Evolutionary conservation across 2,329 filamentous ascomycete species (phyloP).

Genomic region (Madurella mycetomatis): DNA sequence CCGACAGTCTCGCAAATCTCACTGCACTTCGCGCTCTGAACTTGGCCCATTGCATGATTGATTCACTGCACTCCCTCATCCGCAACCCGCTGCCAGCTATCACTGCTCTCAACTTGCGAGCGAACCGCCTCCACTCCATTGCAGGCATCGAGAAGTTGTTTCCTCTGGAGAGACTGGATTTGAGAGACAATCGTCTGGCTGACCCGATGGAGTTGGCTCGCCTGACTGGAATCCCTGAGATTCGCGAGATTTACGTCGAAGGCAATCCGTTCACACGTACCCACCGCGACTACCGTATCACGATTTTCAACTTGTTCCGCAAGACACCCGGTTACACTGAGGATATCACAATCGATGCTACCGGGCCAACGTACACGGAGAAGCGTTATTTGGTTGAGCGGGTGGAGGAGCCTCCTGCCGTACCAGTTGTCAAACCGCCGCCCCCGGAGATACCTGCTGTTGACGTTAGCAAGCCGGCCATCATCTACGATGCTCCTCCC

Average conservation of each 20-base stretch:
- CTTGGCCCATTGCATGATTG: constrained; percentile 96
- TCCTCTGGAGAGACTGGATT: constrained; percentile 82
- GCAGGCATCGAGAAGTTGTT: constrained; percentile 85
- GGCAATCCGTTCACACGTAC: constrained; percentile 90
- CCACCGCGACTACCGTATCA: constrained; percentile 77
- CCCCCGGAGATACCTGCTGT: constrained; percentile 58
- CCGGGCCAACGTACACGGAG: constrained; percentile 79
- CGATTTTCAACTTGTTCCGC: constrained; percentile 94
- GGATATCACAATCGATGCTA: constrained; percentile 83
- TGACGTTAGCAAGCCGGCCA: constrained; percentile 64
- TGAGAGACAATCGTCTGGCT: constrained; percentile 85
- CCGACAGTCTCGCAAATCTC: constrained; percentile 80
- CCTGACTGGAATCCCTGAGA: constrained; percentile 83
- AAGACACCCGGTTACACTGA: constrained; percentile 84
- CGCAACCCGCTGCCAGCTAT: constrained; percentile 88
- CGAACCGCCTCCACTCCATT: constrained; percentile 80
- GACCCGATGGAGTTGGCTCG: constrained; percentile 88
- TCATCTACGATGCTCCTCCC: constrained; percentile 46
- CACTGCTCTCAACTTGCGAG: constrained; percentile 84
- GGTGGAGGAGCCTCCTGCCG: constrained; percentile 67
- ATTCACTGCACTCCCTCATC: constrained; percentile 81
- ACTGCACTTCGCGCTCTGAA: constrained; percentile 89
- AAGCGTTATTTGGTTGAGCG: constrained; percentile 79
- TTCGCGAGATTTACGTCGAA: constrained; percentile 87
- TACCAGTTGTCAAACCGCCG: constrained; percentile 71